phyloP scores from a whole-genome alignment of 1,139 yeast species.

The Fermentozyma sake region DNA sequence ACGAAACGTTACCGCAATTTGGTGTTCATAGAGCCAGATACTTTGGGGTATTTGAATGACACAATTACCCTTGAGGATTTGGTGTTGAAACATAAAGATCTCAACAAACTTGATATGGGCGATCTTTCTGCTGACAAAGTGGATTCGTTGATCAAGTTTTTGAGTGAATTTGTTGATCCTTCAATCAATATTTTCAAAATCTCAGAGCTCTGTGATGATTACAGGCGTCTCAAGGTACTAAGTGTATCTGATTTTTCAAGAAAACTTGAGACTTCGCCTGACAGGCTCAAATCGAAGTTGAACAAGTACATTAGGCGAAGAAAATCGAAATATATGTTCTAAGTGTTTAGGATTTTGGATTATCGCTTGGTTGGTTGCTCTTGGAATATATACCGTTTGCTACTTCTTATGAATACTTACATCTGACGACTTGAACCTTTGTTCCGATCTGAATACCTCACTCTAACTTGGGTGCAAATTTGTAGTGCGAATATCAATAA shows the following conservation, averaged over 20 bases:
- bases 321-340: too few species aligned
- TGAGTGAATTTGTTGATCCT: neutral
- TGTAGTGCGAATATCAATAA: too few species aligned
- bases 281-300: neutral
- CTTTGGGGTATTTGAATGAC: constrained; percentile 1
- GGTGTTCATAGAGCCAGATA: constrained; percentile 1
- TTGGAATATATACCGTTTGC: too few species aligned
- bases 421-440: too few species aligned
- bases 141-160: too few species aligned
- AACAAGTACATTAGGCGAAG: constrained; percentile 1
- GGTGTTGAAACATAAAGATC: constrained; percentile 1
- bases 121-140: neutral
- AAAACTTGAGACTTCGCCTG: neutral
- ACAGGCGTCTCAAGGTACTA: constrained; percentile 1
- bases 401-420: too few species aligned
- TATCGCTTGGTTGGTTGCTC: too few species aligned
- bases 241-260: constrained; percentile 1
- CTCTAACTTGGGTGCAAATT: too few species aligned
- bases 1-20: too few species aligned
- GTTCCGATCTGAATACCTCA: too few species aligned
- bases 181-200: constrained; percentile 1
- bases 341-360: too few species aligned
- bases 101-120: constrained; percentile 1
- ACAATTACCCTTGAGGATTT: constrained; percentile 1
- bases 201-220: constrained; percentile 2